Conservation (phyloP, 1,284 basidiomycete species). For the Tilletiopsis washingtonensis region DNA sequence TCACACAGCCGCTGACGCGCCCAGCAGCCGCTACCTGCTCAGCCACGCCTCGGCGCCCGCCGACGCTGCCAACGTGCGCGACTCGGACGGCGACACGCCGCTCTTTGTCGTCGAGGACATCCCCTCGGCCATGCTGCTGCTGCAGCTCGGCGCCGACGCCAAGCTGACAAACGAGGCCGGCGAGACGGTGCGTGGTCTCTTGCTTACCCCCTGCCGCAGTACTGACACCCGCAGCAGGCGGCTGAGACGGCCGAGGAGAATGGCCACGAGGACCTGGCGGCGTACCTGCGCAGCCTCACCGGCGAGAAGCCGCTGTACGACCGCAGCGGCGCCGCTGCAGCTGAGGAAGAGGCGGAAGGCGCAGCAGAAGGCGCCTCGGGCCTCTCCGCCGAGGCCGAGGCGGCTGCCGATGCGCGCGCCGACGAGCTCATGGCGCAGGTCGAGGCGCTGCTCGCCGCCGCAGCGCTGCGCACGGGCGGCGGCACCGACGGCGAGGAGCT, state of each 20-base stretch:
- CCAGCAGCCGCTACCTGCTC: conserved; percentile 31
- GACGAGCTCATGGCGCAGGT: conserved; percentile 30
- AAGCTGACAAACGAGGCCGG: conserved; percentile 33
- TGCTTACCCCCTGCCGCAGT: not conserved
- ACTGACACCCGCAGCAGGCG: conserved; percentile 10
- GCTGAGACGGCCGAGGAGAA: conserved; percentile 35
- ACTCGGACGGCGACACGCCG: conserved; percentile 42
- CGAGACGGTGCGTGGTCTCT: conserved; percentile 17
- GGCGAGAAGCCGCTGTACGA: conserved; percentile 20
- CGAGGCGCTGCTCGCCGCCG: conserved; percentile 9
- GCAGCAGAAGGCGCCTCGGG: conserved; percentile 8
- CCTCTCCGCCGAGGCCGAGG: not conserved
- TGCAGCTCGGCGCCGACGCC: conserved; percentile 35
- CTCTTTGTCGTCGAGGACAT: conserved; percentile 43
- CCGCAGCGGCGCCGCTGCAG: conserved; percentile 1
- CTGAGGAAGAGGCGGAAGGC: conserved; percentile 4
- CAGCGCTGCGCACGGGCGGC: conserved; percentile 1
- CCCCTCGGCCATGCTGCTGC: conserved; percentile 31
- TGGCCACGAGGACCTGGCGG: conserved; percentile 26
- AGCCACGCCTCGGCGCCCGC: conserved; percentile 17
- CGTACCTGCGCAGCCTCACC: conserved; percentile 25
- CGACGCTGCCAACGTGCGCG: conserved; percentile 26
- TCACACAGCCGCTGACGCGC: not conserved
- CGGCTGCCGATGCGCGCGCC: conserved; percentile 15
- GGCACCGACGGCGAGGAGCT: conserved; percentile 5